phyloP scores from a whole-genome alignment of 2,329 filamentous ascomycete species.

The Nigrospora oryzae region DNA sequence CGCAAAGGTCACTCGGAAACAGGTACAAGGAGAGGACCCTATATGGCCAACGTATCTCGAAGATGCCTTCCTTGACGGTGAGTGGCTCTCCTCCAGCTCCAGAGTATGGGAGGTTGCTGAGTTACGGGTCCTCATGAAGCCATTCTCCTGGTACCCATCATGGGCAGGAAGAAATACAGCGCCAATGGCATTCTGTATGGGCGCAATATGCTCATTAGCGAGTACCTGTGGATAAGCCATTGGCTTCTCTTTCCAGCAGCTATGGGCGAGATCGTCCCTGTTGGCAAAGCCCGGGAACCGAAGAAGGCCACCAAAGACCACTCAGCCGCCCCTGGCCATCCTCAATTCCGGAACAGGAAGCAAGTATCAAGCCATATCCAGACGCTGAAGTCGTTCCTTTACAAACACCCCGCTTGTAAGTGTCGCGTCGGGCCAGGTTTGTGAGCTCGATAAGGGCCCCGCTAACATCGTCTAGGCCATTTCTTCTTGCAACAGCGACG shows the following conservation, averaged over 20 bases:
- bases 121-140: conserved; percentile 32
- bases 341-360: conserved; percentile 38
- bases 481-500: conserved; percentile 49
- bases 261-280: conserved; percentile 29
- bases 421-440: not conserved
- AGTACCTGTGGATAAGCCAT: conserved; percentile 55
- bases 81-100: conserved; percentile 14
- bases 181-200: conserved; percentile 56
- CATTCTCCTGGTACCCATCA: conserved; percentile 55
- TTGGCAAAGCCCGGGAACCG: conserved; percentile 32
- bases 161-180: conserved; percentile 59
- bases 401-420: conserved; percentile 55
- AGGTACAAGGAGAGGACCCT: conserved; percentile 47
- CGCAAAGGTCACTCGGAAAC: conserved; percentile 55
- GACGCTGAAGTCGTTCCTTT: conserved; percentile 59
- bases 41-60: conserved; percentile 57
- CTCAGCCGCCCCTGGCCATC: conserved; percentile 12
- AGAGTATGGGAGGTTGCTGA: conserved; percentile 1
- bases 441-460: no score
- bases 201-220: conserved; percentile 62
- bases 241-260: conserved; percentile 32
- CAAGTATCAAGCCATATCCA: conserved; percentile 66
- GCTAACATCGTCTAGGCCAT: conserved; percentile 33
- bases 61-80: conserved; percentile 60
- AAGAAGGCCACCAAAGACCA: conserved; percentile 12